Percentiles rank a stretch among this genome's conserved stretches.
Conservation (phyloP, 768 basidiomycete genomes). For the Boletus sensibilis region DNA sequence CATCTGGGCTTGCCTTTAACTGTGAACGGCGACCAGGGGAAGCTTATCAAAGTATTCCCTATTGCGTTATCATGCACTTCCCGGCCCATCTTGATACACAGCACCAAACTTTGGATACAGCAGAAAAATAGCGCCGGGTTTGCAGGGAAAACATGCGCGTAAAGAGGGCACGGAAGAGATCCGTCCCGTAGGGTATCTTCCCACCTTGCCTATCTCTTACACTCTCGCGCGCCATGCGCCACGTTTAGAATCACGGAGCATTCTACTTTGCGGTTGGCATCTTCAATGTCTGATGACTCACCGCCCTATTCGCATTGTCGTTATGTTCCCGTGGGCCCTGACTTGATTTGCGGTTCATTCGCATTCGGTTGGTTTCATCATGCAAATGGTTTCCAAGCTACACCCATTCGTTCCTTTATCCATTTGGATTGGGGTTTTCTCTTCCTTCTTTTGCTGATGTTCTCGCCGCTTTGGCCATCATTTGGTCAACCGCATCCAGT, state of each 20-base stretch:
- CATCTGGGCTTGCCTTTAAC: neutral
- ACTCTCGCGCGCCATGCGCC: neutral
- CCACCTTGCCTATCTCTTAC: neutral
- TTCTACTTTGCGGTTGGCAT: neutral
- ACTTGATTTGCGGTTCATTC: neutral
- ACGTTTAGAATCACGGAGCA: neutral
- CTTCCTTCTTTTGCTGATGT: neutral
- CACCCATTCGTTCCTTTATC: neutral
- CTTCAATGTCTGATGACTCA: neutral
- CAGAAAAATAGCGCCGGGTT: neutral
- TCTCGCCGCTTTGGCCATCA: neutral
- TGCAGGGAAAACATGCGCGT: neutral
- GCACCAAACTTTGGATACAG: neutral
- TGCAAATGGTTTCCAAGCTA: too few species aligned
- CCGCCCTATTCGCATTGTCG: neutral
- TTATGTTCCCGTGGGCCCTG: neutral
- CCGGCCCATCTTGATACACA: neutral
- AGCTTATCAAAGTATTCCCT: neutral
- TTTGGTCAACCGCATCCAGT: neutral
- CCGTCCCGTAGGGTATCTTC: slow-evolving; percentile 19
- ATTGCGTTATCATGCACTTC: neutral
- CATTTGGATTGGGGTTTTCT: neutral
- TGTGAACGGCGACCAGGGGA: neutral
- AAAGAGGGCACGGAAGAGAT: slow-evolving; percentile 24
- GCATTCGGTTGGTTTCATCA: neutral